Conservation (phyloP, 108 stramenopile species). For the Skeletonema potamos region DNA sequence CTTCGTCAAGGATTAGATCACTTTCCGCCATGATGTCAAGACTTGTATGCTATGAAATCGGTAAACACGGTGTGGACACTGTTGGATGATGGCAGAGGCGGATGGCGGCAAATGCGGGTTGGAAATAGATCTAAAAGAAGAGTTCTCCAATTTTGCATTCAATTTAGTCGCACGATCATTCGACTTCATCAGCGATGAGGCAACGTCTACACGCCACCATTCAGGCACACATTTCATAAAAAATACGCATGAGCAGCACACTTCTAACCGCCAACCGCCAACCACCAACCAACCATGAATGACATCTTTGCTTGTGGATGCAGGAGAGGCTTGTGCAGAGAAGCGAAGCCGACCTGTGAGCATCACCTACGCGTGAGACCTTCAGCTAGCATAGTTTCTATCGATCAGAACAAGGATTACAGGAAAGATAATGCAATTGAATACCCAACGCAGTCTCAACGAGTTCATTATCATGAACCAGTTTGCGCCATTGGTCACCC, state of each 20-base stretch:
- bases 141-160: neutral
- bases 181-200: neutral
- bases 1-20: slow-evolving; percentile 43
- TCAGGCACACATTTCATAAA: neutral
- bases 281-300: too few relatives aligned
- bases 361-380: neutral
- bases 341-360: neutral
- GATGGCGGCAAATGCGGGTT: neutral
- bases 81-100: too few relatives aligned
- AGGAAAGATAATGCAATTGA: neutral
- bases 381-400: neutral
- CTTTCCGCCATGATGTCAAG: neutral
- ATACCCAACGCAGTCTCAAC: slow-evolving; percentile 25
- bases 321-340: slow-evolving; percentile 10
- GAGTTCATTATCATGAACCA: slow-evolving; percentile 2
- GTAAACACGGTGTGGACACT: too few relatives aligned
- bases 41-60: too few relatives aligned
- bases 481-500: slow-evolving; percentile 57
- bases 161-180: neutral
- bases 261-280: too few relatives aligned
- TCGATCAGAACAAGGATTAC: neutral
- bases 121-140: neutral
- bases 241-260: too few relatives aligned
- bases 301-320: slow-evolving; percentile 6
- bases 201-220: neutral